These are phyloP conservation scores for Spergularia marina DNA, from an alignment of 148 eudicot genomes.

Conservation along the genomic window DNA sequence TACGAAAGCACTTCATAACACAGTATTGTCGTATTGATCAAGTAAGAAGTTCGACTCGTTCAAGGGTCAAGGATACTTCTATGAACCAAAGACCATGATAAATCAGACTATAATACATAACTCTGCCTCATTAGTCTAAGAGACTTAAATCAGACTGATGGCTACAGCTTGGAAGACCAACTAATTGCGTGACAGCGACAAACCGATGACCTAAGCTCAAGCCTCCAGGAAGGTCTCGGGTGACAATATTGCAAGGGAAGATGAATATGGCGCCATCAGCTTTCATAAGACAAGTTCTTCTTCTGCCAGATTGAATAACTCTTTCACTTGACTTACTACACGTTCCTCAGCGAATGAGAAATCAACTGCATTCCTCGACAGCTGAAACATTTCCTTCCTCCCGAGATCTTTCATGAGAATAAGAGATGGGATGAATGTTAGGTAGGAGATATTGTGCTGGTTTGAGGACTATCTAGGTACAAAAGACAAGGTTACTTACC, in stretches of 20 bases:
- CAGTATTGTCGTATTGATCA: too few relatives aligned
- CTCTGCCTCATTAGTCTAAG: too few relatives aligned
- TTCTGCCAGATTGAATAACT: conserved; percentile 30
- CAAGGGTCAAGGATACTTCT: too few relatives aligned
- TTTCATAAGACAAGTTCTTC: not conserved
- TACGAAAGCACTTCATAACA: too few relatives aligned
- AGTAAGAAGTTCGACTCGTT: too few relatives aligned
- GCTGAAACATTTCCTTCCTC: conserved; percentile 63
- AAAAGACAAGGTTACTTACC: conserved; percentile 40
- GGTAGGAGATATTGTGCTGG: not conserved
- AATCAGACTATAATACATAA: too few relatives aligned
- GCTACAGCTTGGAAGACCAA: not conserved
- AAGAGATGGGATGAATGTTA: not conserved
- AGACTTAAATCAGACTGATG: not conserved
- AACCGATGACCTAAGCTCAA: not conserved
- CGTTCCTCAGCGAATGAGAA: conserved; percentile 61
- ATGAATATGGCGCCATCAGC: too few relatives aligned
- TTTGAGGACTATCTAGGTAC: not conserved
- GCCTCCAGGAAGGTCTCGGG: not conserved
- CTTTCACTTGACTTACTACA: conserved; percentile 44
- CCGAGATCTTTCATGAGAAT: conserved; percentile 47
- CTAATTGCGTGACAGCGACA: too few relatives aligned
- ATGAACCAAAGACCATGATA: too few relatives aligned
- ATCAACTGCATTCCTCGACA: conserved; percentile 56
- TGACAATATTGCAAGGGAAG: not conserved